Base-by-base conservation (phyloP, 169 alveolate genomes). In the Cryptosporidium ryanae region DNA sequence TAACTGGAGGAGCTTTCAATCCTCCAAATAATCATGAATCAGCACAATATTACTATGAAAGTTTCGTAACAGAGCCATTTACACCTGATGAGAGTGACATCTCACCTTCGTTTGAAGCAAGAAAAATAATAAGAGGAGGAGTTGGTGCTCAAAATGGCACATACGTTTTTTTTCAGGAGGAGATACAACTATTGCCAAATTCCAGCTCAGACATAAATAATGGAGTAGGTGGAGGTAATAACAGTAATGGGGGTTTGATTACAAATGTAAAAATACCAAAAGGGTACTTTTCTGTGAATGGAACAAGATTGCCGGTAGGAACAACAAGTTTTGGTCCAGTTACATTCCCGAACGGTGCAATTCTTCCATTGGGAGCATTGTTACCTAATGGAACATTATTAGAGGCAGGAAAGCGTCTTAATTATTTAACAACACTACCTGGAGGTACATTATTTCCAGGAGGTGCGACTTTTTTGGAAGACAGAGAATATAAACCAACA, bases 271-370 rank as follows among this genome's bases (percentile, higher is more conserved):
- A 21, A 29, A 64, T 76, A 2, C 87, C 87, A 0, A 38, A 55
- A 61, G 87, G 87, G 7, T 57, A 70, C 25, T 59, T 76, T 59
- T 64, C 87, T 5, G 64, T 76, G 21, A 76, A 76, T 61, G 87
- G 87, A 55, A 76, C 87, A 38, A 54, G 71, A 23, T 59, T 76
- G 12, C 87, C 87, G 12, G 87, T 76, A 4, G 87, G 87, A 21
- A 76, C 87, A 32, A 76, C 87, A 34, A 61, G 76, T 59, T 76
- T 76, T 76, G 87, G 87, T 3, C 87, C 87, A n/a, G 87, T 76
- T 38, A 76, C 87, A 8, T 76, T 76, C 17, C 87, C 87, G 44
- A 76, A 76, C 54, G 87, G 87, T 12, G 87, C 87, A 32, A 76
- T 76, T n/a, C 46, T 76, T n/a, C 87, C 87, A 1, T 59, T 76